A percentile compares a stretch with the other conserved stretches of the same genome.
Evolutionary conservation across 1,139 yeast genomes (phyloP).

Genomic region (Pichia sp.): DNA sequence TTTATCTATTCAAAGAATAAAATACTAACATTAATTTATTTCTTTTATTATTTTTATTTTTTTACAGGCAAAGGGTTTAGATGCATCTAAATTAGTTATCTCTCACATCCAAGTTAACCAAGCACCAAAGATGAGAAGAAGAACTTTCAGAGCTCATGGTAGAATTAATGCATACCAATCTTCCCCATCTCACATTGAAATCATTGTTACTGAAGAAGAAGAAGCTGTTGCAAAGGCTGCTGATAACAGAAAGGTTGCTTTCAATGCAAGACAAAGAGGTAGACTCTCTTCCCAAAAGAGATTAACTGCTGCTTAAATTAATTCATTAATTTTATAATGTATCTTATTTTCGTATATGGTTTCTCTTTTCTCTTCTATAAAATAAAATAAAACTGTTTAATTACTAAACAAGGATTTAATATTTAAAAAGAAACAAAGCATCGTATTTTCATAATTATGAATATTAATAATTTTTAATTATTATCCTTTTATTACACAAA

Average conservation of each 20-base stretch:
- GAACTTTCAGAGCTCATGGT: slow-evolving; percentile 99
- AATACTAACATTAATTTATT: slow-evolving; percentile 13
- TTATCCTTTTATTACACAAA: background rate
- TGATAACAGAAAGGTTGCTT: slow-evolving; percentile 72
- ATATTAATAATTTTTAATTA: background rate
- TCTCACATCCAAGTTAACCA: slow-evolving; percentile 99
- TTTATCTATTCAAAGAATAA: background rate
- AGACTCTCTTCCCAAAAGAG: slow-evolving; percentile 83
- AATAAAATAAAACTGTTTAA: slow-evolving; percentile 7
- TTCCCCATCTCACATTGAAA: slow-evolving; percentile 97
- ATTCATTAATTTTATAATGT: background rate
- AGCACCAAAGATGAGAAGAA: slow-evolving; percentile 99
- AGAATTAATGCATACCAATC: slow-evolving; percentile 99
- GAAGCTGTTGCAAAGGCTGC: slow-evolving; percentile 92
- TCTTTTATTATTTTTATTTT: slow-evolving; percentile 11
- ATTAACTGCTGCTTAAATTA: slow-evolving; percentile 41
- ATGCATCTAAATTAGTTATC: slow-evolving; percentile 85
- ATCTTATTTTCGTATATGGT: slow-evolving; percentile 1
- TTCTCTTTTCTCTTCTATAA: slow-evolving; percentile 17
- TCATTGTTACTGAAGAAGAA: slow-evolving; percentile 91
- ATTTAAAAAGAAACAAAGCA: background rate
- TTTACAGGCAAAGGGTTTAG: slow-evolving; percentile 84
- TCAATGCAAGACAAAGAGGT: slow-evolving; percentile 88
- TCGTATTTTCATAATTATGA: background rate
- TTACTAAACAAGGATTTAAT: slow-evolving; percentile 6